Percentiles rank a stretch among this genome's conserved stretches.
phyloP scores from a whole-genome alignment of 1,284 basidiomycete species.

The Leccinum angustisporum region DNA sequence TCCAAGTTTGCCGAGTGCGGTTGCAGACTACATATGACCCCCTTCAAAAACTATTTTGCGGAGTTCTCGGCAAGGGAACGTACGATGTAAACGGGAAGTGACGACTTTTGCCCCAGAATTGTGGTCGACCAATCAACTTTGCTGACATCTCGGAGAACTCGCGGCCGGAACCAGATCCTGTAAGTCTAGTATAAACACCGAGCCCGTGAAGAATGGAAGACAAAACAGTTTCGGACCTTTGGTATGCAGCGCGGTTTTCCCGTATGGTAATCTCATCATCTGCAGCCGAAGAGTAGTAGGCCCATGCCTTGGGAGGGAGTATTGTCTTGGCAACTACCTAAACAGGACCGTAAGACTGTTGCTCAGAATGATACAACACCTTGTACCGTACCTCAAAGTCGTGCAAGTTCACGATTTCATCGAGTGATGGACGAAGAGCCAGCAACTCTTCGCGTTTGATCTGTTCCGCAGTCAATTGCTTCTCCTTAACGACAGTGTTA shows the following conservation, averaged over 20 bases:
- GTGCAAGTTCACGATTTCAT: conserved; percentile 65
- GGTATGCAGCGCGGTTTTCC: conserved; percentile 68
- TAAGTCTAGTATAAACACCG: background rate
- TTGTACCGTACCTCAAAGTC: conserved; percentile 57
- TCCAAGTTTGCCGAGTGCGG: conserved; percentile 62
- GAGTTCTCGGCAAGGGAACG: conserved; percentile 5
- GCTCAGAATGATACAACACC: background rate
- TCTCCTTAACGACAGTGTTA: conserved; percentile 43
- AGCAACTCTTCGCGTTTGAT: conserved; percentile 40
- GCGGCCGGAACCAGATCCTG: conserved; percentile 74
- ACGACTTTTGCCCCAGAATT: conserved; percentile 55
- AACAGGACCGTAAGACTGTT: conserved; percentile 2
- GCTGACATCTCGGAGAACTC: conserved; percentile 65
- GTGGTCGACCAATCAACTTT: conserved; percentile 61
- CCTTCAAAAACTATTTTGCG: conserved; percentile 22
- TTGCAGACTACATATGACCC: conserved; percentile 37
- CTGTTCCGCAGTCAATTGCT: conserved; percentile 46
- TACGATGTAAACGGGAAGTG: conserved; percentile 62
- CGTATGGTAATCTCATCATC: conserved; percentile 69
- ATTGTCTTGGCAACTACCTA: conserved; percentile 52
- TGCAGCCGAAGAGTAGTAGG: conserved; percentile 64
- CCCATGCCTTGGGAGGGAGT: conserved; percentile 60
- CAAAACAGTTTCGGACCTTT: conserved; percentile 39
- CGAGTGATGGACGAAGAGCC: conserved; percentile 50
- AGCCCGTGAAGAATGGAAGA: conserved; percentile 6